These are phyloP conservation scores for Aschersonia sp. DNA, from an alignment of 2,329 filamentous ascomycete species.

Conservation along the genomic window DNA sequence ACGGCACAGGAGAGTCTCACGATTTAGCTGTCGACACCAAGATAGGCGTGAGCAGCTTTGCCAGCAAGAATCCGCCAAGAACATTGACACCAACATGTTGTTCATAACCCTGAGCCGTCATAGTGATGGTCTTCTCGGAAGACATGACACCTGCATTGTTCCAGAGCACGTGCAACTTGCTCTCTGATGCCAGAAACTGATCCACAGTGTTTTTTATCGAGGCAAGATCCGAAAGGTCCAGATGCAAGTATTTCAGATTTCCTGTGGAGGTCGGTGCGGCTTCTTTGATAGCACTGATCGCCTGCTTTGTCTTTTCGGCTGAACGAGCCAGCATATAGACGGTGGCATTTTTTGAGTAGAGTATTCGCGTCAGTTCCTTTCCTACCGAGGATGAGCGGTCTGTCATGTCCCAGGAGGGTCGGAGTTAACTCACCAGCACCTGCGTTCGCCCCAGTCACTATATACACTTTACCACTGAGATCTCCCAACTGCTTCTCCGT, in stretches of 20 bases:
- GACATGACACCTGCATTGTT: conserved; percentile 32
- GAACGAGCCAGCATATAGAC: conserved; percentile 39
- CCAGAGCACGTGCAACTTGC: conserved; percentile 22
- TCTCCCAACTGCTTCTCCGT: no score
- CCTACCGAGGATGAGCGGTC: no score
- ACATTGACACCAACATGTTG: conserved; percentile 12
- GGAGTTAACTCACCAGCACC: no score
- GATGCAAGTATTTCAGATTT: conserved; percentile 22
- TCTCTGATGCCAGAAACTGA: conserved; percentile 9
- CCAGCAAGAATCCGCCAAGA: not conserved
- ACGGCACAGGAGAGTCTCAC: no score
- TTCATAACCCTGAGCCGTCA: conserved; percentile 26
- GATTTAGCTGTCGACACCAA: not conserved
- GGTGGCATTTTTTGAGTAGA: conserved; percentile 37
- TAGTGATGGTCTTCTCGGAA: conserved; percentile 20
- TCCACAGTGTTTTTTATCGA: conserved; percentile 13
- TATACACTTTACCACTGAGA: no score
- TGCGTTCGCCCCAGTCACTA: conserved; percentile 28
- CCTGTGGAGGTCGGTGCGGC: conserved; percentile 18
- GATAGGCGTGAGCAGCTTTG: not conserved
- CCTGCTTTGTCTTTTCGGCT: conserved; percentile 22
- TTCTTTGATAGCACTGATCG: conserved; percentile 27
- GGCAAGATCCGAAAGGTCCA: conserved; percentile 25
- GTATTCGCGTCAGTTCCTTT: conserved; percentile 32
- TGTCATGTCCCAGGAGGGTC: no score